Evolutionary conservation across 148 eudicot species (phyloP).

Genomic region (Pouteria glomerata): DNA sequence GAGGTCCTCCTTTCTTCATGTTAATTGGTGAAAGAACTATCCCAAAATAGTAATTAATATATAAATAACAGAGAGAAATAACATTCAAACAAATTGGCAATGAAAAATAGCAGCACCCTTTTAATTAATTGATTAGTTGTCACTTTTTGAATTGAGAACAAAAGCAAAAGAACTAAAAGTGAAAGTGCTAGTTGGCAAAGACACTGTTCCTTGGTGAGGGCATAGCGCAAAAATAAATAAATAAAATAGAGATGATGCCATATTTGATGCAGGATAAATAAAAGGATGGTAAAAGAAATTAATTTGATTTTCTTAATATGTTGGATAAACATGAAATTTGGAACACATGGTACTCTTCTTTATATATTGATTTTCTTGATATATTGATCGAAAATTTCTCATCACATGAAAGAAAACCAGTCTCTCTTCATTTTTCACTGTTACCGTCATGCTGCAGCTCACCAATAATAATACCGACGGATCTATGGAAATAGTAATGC

Average conservation of each 20-base stretch:
- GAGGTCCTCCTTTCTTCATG: constrained; percentile 77
- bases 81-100: neutral
- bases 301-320: neutral
- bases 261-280: neutral
- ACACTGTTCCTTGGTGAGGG: neutral
- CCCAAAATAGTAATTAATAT: neutral
- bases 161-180: neutral
- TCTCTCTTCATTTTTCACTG: neutral
- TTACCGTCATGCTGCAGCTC: no score
- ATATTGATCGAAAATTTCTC: neutral
- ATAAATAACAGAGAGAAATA: neutral
- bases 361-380: no score
- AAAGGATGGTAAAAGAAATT: neutral
- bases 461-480: no score
- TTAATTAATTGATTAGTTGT: neutral
- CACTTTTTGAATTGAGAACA: neutral
- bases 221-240: neutral
- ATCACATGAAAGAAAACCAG: neutral
- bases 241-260: neutral
- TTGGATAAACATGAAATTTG: neutral
- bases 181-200: neutral
- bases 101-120: neutral
- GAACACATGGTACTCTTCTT: neutral
- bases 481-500: neutral
- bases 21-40: constrained; percentile 50